phyloP scores from a whole-genome alignment of 805 yeast species.

The Candida succiphila region DNA sequence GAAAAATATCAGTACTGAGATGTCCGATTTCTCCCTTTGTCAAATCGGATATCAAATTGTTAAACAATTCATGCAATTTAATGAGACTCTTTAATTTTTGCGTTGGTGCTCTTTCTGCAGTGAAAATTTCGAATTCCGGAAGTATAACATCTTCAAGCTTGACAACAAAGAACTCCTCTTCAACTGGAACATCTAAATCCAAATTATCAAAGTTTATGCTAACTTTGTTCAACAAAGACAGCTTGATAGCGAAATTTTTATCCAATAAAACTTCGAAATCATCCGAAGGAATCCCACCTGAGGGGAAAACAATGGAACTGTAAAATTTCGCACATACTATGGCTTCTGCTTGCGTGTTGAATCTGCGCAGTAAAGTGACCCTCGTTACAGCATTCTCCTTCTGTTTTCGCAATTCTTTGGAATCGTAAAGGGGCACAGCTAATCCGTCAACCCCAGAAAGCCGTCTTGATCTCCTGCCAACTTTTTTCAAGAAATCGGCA shows the following conservation, averaged over 20 bases:
- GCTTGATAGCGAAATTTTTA: slow-evolving; percentile 15
- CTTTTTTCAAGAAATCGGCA: slow-evolving; percentile 2
- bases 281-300: slow-evolving; percentile 19
- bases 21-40: slow-evolving; percentile 4
- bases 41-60: slow-evolving; percentile 13
- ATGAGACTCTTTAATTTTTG: slow-evolving; percentile 21
- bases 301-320: slow-evolving; percentile 22
- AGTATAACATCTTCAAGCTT: slow-evolving; percentile 14
- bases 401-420: slow-evolving; percentile 3
- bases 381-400: slow-evolving; percentile 5
- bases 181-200: slow-evolving; percentile 20
- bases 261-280: slow-evolving; percentile 18
- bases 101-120: slow-evolving; percentile 24
- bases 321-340: slow-evolving; percentile 24
- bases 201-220: slow-evolving; percentile 15
- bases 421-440: slow-evolving; percentile 1
- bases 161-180: slow-evolving; percentile 12
- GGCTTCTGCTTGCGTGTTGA: slow-evolving; percentile 21
- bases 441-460: not conserved
- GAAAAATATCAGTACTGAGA: slow-evolving; percentile 23
- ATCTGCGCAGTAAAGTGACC: slow-evolving; percentile 11
- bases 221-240: slow-evolving; percentile 15
- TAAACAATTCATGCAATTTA: slow-evolving; percentile 19
- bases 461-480: not conserved
- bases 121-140: slow-evolving; percentile 21